Evolutionary conservation across 768 basidiomycete species (phyloP), one percentile per base, ranked within the genome.

Genomic region (Calocybe gangraenosa): DNA sequence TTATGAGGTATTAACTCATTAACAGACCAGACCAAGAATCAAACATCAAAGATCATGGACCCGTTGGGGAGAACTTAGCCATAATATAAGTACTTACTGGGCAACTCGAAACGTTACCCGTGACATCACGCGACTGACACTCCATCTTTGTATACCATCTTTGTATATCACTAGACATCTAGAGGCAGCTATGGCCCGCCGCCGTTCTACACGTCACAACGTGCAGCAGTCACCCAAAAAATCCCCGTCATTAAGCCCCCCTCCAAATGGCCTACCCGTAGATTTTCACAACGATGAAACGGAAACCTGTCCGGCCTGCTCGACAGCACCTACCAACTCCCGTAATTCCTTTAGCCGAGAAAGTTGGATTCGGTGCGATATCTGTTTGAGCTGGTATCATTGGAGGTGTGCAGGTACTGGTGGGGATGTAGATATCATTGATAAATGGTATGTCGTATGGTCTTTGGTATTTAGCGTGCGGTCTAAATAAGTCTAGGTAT

Each of bases 341-440:
- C 60, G 59, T 19, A 59, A 57, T 41, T 56, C 67, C 2, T 70
- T 65, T 41, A 75, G 36, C 40, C 83, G 84, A 60, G 86, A 88
- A 51, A 79, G 69, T 55, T 93, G 90, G 91, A 81, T 92, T 45
- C 68, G 81, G 51, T 93, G 91, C 60, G 89, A 91, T 56, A 74
- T 75, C 17, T 90, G 87, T 70, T 84, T 83, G 64, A 75, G 69
- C 22, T 91, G 87, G 88, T 91, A 81, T 60, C 87, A 91, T 58
- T 92, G 87, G 86, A 69, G 76, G 47, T 91, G 88, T 63, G 84
- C 77, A 11, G 84, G 85, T 19, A 75, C 81, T 35, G 78, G 77
- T 11, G 73, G 73, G 31, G 81, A 83, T 49, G 70, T 84, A 9
- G 79, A 81, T 28, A 70, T 71, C 11, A 77, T 92, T 47, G 86